A percentile compares a stretch with the other conserved stretches of the same genome.
Evolutionary conservation across 768 basidiomycete species (phyloP).

Genomic region (Coprinellus aureogranulatus): DNA sequence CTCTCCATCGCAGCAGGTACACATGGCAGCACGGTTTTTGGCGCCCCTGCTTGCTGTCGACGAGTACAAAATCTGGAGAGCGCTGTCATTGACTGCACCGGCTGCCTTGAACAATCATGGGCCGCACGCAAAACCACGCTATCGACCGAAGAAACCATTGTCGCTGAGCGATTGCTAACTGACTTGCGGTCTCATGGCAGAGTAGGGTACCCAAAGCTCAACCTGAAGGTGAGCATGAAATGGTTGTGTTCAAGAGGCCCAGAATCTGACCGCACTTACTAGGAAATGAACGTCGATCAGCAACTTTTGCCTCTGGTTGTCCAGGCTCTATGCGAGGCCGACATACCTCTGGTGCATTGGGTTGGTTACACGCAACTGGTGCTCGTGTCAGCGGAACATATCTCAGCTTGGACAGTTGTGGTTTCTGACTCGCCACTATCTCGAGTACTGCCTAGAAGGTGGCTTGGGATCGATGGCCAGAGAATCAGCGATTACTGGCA

Average conservation of each 20-base stretch:
- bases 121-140: conserved; percentile 15
- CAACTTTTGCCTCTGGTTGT: conserved; percentile 1
- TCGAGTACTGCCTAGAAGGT: conserved; percentile 65
- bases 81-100: conserved; percentile 40
- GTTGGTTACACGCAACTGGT: conserved; percentile 55
- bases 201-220: background rate
- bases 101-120: conserved; percentile 46
- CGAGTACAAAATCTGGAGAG: conserved; percentile 20
- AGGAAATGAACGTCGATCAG: background rate
- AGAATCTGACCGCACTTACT: background rate
- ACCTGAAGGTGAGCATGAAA: background rate
- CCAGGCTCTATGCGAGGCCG: conserved; percentile 38
- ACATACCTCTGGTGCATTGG: conserved; percentile 63
- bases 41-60: conserved; percentile 49
- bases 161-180: background rate
- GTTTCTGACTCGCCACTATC: conserved; percentile 44
- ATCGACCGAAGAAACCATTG: background rate
- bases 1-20: conserved; percentile 12
- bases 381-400: conserved; percentile 54
- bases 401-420: conserved; percentile 55
- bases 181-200: background rate
- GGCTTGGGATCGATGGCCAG: conserved; percentile 70
- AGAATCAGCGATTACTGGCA: conserved; percentile 66
- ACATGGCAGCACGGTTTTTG: conserved; percentile 46
- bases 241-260: background rate